These are phyloP conservation scores for Globisporangium nunn DNA, from an alignment of 352 stramenopile genomes.

Conservation along the genomic window DNA sequence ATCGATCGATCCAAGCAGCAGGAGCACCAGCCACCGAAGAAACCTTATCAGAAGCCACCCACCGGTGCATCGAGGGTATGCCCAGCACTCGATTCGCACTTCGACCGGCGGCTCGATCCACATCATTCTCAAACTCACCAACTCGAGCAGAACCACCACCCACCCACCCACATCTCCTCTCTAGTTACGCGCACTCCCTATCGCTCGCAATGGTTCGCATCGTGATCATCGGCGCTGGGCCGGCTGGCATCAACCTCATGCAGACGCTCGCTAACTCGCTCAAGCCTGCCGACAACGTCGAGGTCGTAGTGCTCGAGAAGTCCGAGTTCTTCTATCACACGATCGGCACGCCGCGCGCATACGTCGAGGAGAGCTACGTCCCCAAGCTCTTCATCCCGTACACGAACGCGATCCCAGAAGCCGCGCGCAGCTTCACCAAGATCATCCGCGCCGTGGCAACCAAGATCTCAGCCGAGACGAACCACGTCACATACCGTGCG, in stretches of 20 bases:
- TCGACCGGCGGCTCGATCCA: too few species aligned
- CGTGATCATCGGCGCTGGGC: conserved; percentile 50
- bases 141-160: too few species aligned
- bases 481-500: conserved; percentile 5
- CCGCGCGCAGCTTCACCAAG: neutral
- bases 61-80: too few species aligned
- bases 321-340: conserved; percentile 38
- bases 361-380: conserved; percentile 35
- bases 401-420: conserved; percentile 33
- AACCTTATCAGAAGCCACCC: too few species aligned
- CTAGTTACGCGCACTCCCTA: too few species aligned
- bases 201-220: too few species aligned
- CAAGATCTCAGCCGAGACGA: neutral
- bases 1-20: too few species aligned
- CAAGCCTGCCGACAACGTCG: conserved; percentile 21
- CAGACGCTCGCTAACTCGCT: conserved; percentile 35
- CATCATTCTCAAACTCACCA: too few species aligned
- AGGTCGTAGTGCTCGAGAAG: conserved; percentile 61
- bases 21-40: too few species aligned
- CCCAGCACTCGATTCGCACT: too few species aligned
- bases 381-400: conserved; percentile 63
- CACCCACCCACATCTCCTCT: too few species aligned
- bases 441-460: conserved; percentile 5
- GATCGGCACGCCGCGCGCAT: conserved; percentile 39
- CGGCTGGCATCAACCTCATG: conserved; percentile 34